A percentile compares a stretch with the other conserved stretches of the same genome.
Evolutionary conservation across 2,329 filamentous ascomycete genomes (phyloP).

Genomic region (Colletotrichum costaricense): DNA sequence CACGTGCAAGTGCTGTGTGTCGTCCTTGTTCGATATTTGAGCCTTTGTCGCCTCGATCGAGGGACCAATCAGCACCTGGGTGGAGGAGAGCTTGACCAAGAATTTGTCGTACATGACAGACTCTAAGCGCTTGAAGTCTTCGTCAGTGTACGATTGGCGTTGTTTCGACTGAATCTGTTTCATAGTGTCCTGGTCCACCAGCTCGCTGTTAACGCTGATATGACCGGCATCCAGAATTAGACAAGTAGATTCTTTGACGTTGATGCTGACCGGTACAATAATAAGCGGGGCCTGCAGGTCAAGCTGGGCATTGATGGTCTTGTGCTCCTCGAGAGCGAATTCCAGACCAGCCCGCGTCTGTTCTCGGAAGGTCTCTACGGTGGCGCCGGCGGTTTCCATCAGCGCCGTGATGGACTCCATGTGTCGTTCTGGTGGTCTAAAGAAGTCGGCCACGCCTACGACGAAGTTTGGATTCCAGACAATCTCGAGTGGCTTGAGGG

Average conservation of each 20-base stretch:
- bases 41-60: slow-evolving; percentile 91
- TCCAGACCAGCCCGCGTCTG: slow-evolving; percentile 96
- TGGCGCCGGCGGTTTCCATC: slow-evolving; percentile 95
- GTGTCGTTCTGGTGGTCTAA: slow-evolving; percentile 93
- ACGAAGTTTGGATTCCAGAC: slow-evolving; percentile 97
- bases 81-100: slow-evolving; percentile 90
- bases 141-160: slow-evolving; percentile 84
- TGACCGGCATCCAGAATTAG: slow-evolving; percentile 97
- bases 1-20: slow-evolving; percentile 82
- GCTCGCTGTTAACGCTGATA: slow-evolving; percentile 90
- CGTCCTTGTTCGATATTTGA: slow-evolving; percentile 77
- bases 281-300: slow-evolving; percentile 96
- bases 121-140: slow-evolving; percentile 89
- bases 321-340: slow-evolving; percentile 97
- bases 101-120: slow-evolving; percentile 99
- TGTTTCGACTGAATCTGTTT: slow-evolving; percentile 93
- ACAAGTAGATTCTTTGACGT: slow-evolving; percentile 81
- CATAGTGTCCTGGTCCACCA: slow-evolving; percentile 92
- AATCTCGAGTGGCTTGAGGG: slow-evolving; percentile 94
- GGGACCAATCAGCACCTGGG: slow-evolving; percentile 93
- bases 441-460: slow-evolving; percentile 92
- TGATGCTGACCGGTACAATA: slow-evolving; percentile 95
- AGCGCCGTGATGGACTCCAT: slow-evolving; percentile 98
- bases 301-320: slow-evolving; percentile 95
- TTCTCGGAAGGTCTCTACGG: slow-evolving; percentile 92